Base-by-base conservation (phyloP, 2,329 filamentous ascomycete genomes). In the Harringtonia aguacate region DNA sequence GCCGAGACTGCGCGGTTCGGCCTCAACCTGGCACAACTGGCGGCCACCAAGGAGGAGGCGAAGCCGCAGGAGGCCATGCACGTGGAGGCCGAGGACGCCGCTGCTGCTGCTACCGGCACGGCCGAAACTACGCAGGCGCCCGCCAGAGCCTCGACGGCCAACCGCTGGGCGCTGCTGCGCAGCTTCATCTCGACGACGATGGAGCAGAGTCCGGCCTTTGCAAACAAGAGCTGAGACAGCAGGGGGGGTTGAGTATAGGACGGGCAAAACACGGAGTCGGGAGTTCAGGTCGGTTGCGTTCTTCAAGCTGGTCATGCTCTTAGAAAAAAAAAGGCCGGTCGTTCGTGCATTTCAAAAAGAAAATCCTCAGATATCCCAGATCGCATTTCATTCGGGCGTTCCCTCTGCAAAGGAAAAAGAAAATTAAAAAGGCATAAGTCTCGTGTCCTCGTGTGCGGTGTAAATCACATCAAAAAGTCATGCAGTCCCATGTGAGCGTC, bases 121-220 rank as follows among this genome's bases (percentile, higher is more conserved):
- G 48, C 48, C 41, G 46, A 50, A 10, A 42, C 47, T 6, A 35
- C 50, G 10, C 4, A n/a, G n/a, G n/a, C n/a, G n/a, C n/a, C 44
- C 45, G 15, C 45, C 48, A 29, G 47, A 52, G 6, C 61, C 8
- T 59, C 64, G 12, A 77, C 72, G 15, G 65, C 74, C 10, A 77
- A 71, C 55, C 69, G 84, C 44, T 95, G 87, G 84, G 84, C 84
- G 27, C 86, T 87, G 15, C 60, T 97, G 61, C 77, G 89, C 54
- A 79, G 72, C 10, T 94, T 90, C 58, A 94, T 95, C 41, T 82
- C 85, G 2, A 74, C 81, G 35, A 95, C 86, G 1, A 86, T 95
- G 80, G 86, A 95, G 65, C 84, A 86, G 62, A 90, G 90, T 54
- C 78, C 83, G 14, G 85, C 83, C 4, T 94, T 94, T 58, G 61